These are phyloP conservation scores for Streptanthus diversifolius DNA, from an alignment of 345 rosid genomes.

Conservation along the genomic window DNA sequence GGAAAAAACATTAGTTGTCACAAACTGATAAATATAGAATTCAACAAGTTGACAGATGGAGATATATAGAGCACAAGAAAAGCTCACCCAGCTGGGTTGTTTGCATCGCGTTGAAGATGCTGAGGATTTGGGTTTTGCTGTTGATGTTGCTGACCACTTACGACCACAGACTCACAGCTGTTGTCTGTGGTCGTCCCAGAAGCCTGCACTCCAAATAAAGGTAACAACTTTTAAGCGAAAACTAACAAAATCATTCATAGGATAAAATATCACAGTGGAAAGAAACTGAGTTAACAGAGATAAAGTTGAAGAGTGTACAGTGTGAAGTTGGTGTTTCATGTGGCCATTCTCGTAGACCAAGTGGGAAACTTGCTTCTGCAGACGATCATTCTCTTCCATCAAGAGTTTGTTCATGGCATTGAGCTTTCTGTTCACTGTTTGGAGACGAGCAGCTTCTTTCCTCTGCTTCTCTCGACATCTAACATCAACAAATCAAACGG, in stretches of 20 bases:
- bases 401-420: conserved; percentile 89
- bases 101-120: conserved; percentile 93
- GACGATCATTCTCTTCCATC: conserved; percentile 97
- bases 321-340: conserved; percentile 68
- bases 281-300: background rate
- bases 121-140: conserved; percentile 95
- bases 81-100: conserved; percentile 94
- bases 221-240: background rate
- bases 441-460: conserved; percentile 90
- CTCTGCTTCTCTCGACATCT: conserved; percentile 99
- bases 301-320: conserved; percentile 12
- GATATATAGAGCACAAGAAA: background rate
- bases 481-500: background rate
- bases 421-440: conserved; percentile 84
- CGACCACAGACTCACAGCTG: conserved; percentile 99
- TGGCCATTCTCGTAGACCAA: conserved; percentile 90
- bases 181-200: conserved; percentile 97
- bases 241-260: background rate
- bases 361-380: conserved; percentile 97
- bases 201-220: conserved; percentile 41
- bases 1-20: background rate
- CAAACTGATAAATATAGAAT: background rate
- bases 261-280: background rate
- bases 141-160: conserved; percentile 94
- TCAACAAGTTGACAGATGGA: background rate